Evolutionary conservation across 225 moss, liverwort and hornwort genomes (phyloP).

Genomic region (Neckera pumila): DNA sequence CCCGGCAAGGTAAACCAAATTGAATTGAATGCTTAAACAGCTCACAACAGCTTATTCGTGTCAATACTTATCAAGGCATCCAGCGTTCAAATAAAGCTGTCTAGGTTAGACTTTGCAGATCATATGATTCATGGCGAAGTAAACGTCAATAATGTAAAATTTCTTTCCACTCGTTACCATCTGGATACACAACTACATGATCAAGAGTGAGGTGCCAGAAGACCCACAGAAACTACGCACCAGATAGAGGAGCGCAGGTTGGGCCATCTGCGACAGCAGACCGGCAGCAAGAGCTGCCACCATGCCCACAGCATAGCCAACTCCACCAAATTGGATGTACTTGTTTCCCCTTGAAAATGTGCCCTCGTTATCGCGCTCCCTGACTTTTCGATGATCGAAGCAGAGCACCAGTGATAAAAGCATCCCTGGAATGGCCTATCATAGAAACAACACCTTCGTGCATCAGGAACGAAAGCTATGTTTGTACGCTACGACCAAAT

Average conservation of each 20-base stretch:
- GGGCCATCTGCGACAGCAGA: conserved; percentile 62
- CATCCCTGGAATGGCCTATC: conserved; percentile 96
- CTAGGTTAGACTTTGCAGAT: neutral
- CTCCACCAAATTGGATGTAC: conserved; percentile 74
- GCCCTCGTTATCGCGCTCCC: conserved; percentile 64
- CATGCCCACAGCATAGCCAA: conserved; percentile 68
- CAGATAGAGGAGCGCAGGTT: conserved; percentile 91
- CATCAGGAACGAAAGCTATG: neutral
- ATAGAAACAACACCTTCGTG: neutral
- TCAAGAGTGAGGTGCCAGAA: neutral
- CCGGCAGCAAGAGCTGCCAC: conserved; percentile 85
- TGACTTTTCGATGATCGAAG: conserved; percentile 84
- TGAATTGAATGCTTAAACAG: neutral
- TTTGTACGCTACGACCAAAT: neutral
- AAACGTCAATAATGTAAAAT: neutral
- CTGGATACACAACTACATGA: neutral
- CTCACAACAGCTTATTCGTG: neutral
- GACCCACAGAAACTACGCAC: conserved; percentile 18
- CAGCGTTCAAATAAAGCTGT: neutral
- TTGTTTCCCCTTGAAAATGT: conserved; percentile 55
- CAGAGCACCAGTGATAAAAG: conserved; percentile 81
- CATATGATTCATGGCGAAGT: neutral
- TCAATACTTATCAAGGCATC: neutral
- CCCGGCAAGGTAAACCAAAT: neutral
- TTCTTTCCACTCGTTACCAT: neutral